These are phyloP conservation scores for Epichloe gansuensis DNA, from an alignment of 2,329 filamentous ascomycete genomes.

Conservation along the genomic window DNA sequence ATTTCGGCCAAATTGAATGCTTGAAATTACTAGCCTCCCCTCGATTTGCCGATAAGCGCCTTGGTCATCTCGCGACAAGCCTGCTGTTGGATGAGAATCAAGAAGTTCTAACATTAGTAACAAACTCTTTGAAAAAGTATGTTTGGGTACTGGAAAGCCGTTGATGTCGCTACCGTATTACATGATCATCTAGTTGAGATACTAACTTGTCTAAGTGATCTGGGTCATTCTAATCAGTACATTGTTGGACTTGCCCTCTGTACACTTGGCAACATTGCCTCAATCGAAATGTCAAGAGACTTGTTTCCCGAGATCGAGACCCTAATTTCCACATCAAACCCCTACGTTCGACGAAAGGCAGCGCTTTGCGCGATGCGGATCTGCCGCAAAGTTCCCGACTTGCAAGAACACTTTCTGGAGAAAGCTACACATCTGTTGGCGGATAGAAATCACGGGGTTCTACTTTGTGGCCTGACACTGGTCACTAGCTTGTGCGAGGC, in stretches of 20 bases:
- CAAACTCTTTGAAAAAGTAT: constrained; percentile 95
- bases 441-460: constrained; percentile 89
- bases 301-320: constrained; percentile 92
- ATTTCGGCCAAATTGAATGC: constrained; percentile 99
- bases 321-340: constrained; percentile 83
- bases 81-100: constrained; percentile 95
- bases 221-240: constrained; percentile 96
- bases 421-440: constrained; percentile 81
- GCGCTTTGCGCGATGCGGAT: constrained; percentile 98
- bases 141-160: constrained; percentile 12
- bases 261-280: constrained; percentile 94
- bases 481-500: constrained; percentile 89
- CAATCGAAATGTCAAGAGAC: constrained; percentile 95
- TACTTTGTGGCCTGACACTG: constrained; percentile 83
- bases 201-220: constrained; percentile 49
- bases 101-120: constrained; percentile 92
- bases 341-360: constrained; percentile 95
- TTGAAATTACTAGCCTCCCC: constrained; percentile 93
- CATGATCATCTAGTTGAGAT: background rate
- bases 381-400: constrained; percentile 91
- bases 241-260: constrained; percentile 93
- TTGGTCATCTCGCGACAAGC: constrained; percentile 95
- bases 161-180: background rate
- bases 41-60: constrained; percentile 91
- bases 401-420: constrained; percentile 94